phyloP scores from a whole-genome alignment of 805 yeast genomes.

The Kodamaea kakaduensis region DNA sequence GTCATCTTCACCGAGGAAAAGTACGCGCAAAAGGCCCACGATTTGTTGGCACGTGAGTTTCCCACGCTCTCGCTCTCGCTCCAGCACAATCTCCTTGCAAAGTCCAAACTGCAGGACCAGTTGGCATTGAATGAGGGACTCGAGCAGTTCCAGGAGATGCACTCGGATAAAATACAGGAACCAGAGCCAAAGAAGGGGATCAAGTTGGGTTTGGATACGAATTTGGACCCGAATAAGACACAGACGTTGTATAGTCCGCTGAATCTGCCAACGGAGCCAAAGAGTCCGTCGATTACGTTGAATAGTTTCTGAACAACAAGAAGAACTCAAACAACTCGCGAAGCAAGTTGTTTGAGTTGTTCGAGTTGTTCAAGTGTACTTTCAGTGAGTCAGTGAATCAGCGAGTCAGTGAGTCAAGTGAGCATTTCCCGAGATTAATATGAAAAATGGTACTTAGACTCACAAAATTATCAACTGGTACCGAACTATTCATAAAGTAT shows the following conservation, averaged over 20 bases:
- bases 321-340: too few species aligned
- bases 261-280: conserved; percentile 11
- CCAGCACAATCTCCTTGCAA: conserved; percentile 36
- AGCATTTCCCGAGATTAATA: too few species aligned
- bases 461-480: too few species aligned
- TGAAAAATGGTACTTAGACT: too few species aligned
- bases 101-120: conserved; percentile 18
- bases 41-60: conserved; percentile 1
- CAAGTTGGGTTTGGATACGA: conserved; percentile 30
- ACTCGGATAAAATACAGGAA: conserved; percentile 23
- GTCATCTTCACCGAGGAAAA: conserved; percentile 32
- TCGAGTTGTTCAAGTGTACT: too few species aligned
- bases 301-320: conserved; percentile 27
- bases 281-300: conserved; percentile 36
- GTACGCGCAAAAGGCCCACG: conserved; percentile 24
- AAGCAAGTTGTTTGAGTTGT: too few species aligned
- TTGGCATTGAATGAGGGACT: conserved; percentile 3
- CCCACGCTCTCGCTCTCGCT: conserved; percentile 4
- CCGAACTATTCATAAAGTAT: too few species aligned
- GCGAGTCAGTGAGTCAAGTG: too few species aligned
- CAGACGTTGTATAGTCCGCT: conserved; percentile 35
- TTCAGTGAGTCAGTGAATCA: too few species aligned
- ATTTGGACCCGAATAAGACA: conserved; percentile 24
- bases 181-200: conserved; percentile 35
- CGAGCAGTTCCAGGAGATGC: conserved; percentile 21